Evolutionary conservation across 2,329 filamentous ascomycete species (phyloP), one percentile per base, ranked within the genome.

Genomic region (Remersonia thermophila): DNA sequence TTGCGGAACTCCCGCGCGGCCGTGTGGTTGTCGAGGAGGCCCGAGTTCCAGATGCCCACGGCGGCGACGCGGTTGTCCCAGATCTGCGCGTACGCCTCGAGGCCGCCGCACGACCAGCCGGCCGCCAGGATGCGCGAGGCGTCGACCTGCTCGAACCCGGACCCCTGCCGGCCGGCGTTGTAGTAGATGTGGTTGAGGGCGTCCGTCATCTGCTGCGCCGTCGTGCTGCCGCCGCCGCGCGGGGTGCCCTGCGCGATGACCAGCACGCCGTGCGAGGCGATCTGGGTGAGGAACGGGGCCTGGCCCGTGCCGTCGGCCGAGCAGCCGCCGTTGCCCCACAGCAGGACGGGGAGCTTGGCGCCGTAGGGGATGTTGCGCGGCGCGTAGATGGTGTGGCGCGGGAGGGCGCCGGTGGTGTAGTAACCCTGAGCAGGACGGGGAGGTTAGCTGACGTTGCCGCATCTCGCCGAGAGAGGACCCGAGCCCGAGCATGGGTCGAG

Each of bases 241-340:
- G 51, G 48, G 0, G 38, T 40, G 32, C 52, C 52, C 11, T 37
- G 44, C 0, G 50, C 38, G 33, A 55, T 47, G 36, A 51, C 48
- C 13, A 52, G 39, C 30, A 49, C 39, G 26, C 52, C 52, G 34
- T 49, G 41, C 14, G 48, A 48, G 7, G 51, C 51, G 25, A 54
- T 33, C 33, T 54, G 41, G 14, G 43, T 39, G n/a, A 50, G 42
- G 30, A 52, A 46, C 2, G 20, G 5, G 20, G 9, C 32, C 27
- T 45, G 39, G 27, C 25, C 32, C 2, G 39, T 32, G 23, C 43
- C 44, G 39, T 53, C 40, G 36, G 43, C 44, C 18, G 38, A 38
- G 47, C 51, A 55, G 16, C 36, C 52, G 32, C 51, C 49, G 40
- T 55, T 53, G 31, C 51, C 52, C 51, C 51, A 55, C 17, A 55